Evolutionary conservation across 495 filamentous ascomycete genomes (phyloP), one percentile per base, ranked within the genome.

Genomic region (Penicillium salamii): DNA sequence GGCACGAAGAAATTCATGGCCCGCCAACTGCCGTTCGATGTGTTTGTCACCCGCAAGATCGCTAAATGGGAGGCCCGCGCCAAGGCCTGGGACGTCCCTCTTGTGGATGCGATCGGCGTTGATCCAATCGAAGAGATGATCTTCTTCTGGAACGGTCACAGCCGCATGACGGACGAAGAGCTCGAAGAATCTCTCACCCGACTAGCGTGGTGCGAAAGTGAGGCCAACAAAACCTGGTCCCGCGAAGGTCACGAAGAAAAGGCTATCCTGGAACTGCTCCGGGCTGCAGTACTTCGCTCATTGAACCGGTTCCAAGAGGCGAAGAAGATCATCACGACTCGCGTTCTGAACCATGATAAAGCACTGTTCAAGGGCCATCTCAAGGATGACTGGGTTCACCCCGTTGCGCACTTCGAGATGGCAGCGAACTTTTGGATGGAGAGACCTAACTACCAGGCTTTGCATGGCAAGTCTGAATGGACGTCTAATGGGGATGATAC

Each of bases 1-100:
- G 92, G 91, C 33, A 89, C 85, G 69, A 96, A 96, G 68, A 77
- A 80, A 8, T 90, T 97, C 68, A 89, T 97, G 87, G 87, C 89
- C 1, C 81, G 84, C 13, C 87, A 91, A 55, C 72, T 97, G 13
- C 93, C 95, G 1, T 92, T 97, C 48, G 95, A 98, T 67, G 74
- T 87, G 24, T 97, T 95, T 60, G 88, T 92, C 0, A 70, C 77
- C 41, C 84, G 91, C 24, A 97, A 96, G 66, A 68, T 97, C 35
- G 77, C 81, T 41, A 97, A 95, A 71, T 97, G 91, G 92, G 86
- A 95, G 58, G 80, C 85, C 18, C 79, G 91, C 13, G 86, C 89
- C 11, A 84, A 83, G 52, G 75, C 79, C 20, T 79, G 83, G 68
- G 74, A 77, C 3, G 69, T 92, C 18, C 78, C 86, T 11, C 71